Evolutionary conservation across 192 early-diverging fungal species (phyloP).

Genomic region (Allomyces javanicus): DNA sequence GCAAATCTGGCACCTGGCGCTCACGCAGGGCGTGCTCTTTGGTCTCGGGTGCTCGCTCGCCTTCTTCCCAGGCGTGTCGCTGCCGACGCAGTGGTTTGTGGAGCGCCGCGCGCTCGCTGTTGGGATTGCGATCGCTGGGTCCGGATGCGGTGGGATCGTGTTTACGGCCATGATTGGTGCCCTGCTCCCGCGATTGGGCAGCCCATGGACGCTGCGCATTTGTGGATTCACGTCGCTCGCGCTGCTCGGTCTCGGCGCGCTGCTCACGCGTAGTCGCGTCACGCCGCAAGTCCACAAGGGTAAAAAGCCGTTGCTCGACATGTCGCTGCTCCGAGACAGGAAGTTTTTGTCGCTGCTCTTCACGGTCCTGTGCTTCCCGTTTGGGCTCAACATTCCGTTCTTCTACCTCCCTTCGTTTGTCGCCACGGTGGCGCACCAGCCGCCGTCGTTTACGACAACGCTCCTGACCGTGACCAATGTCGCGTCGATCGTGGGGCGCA

Average conservation of each 20-base stretch:
- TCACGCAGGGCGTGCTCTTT: slow-evolving; percentile 27
- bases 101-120: slow-evolving; percentile 29
- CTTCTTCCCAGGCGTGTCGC: slow-evolving; percentile 40
- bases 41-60: slow-evolving; percentile 49
- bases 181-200: slow-evolving; percentile 30
- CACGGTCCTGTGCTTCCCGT: neutral
- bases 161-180: slow-evolving; percentile 34
- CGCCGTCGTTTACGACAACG: neutral
- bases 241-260: neutral
- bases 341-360: neutral
- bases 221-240: slow-evolving; percentile 20
- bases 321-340: neutral
- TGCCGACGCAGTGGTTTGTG: slow-evolving; percentile 46
- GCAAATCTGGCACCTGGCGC: slow-evolving; percentile 18
- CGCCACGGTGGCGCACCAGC: neutral
- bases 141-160: slow-evolving; percentile 49
- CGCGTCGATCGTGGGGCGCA: neutral
- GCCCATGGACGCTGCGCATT: slow-evolving; percentile 38
- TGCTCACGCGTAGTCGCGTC: neutral
- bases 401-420: neutral
- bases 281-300: neutral
- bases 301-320: neutral
- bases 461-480: neutral
- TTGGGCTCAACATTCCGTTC: neutral
- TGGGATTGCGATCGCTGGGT: slow-evolving; percentile 34